phyloP scores from a whole-genome alignment of 345 rosid species.

The Syzygium aromaticum region DNA sequence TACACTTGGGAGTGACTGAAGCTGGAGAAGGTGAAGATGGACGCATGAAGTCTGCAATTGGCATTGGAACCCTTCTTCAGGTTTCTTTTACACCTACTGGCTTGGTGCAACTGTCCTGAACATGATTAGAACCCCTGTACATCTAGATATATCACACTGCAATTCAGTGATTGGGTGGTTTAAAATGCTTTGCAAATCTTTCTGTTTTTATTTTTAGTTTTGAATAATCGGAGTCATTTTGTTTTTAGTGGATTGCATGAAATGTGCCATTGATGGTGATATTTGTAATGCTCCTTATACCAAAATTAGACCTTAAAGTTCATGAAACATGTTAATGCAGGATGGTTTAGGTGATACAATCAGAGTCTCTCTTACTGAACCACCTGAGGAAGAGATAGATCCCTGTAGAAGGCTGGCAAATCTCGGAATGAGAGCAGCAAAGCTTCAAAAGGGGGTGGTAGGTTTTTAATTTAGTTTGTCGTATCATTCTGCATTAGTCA shows the following conservation, averaged over 20 bases:
- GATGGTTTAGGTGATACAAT: slow-evolving; percentile 99
- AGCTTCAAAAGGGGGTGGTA: slow-evolving; percentile 93
- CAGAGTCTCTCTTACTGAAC: slow-evolving; percentile 90
- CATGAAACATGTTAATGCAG: slow-evolving; percentile 23
- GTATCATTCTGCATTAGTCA: neutral
- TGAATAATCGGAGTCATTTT: neutral
- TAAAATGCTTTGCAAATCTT: neutral
- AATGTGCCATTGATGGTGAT: neutral
- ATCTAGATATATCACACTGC: neutral
- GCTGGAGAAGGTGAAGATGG: slow-evolving; percentile 99
- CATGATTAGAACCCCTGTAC: neutral
- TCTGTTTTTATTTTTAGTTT: neutral
- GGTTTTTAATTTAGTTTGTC: slow-evolving; percentile 10
- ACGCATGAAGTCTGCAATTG: slow-evolving; percentile 98
- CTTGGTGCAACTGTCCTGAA: neutral
- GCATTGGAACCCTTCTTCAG: slow-evolving; percentile 96
- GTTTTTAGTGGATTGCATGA: neutral
- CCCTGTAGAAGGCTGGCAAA: slow-evolving; percentile 88
- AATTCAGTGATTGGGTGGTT: neutral
- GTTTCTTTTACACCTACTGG: slow-evolving; percentile 16
- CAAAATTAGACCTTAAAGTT: neutral
- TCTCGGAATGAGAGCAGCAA: slow-evolving; percentile 80
- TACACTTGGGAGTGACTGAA: slow-evolving; percentile 97
- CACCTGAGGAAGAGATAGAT: slow-evolving; percentile 97
- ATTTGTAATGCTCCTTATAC: neutral